Conservation (phyloP, 352 stramenopile genomes). For the Ophiocytium majus region DNA sequence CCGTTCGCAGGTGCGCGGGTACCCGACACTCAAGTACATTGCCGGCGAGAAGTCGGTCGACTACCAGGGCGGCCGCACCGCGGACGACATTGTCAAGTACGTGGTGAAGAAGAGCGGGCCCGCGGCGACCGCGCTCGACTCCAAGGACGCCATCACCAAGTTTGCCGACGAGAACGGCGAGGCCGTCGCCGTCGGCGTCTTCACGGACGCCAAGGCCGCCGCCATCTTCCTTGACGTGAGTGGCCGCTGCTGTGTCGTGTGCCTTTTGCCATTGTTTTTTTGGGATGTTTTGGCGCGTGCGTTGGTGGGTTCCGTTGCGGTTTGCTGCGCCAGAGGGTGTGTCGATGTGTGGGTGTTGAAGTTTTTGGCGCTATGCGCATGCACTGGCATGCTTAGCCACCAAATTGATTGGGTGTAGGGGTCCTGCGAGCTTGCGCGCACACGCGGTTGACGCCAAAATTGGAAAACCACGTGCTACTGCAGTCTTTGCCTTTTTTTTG, state of each 20-base stretch:
- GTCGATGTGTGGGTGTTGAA: too few species aligned
- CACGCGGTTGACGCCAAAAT: too few species aligned
- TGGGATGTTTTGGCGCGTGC: too few species aligned
- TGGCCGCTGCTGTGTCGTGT: not conserved
- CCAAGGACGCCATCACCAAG: not conserved
- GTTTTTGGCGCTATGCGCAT: too few species aligned
- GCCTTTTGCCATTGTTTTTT: too few species aligned
- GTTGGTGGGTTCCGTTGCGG: too few species aligned
- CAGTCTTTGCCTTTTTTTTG: too few species aligned
- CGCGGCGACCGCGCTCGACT: constrained; percentile 27
- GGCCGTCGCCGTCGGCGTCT: constrained; percentile 76
- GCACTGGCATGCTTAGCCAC: too few species aligned
- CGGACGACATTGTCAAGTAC: constrained; percentile 60
- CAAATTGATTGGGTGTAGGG: too few species aligned
- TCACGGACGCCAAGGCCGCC: constrained; percentile 64
- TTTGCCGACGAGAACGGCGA: constrained; percentile 69
- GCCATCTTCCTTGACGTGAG: not conserved
- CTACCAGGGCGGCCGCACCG: constrained; percentile 75
- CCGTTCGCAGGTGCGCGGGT: constrained; percentile 73
- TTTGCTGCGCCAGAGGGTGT: too few species aligned
- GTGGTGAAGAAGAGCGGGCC: constrained; percentile 59
- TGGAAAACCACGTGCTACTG: too few species aligned
- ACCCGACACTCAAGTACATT: constrained; percentile 88
- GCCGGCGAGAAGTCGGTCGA: constrained; percentile 50
- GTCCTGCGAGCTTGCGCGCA: too few species aligned